Evolutionary conservation across 2,329 filamentous ascomycete species (phyloP), one percentile per base, ranked within the genome.

Genomic region (Colletotrichum sojae): DNA sequence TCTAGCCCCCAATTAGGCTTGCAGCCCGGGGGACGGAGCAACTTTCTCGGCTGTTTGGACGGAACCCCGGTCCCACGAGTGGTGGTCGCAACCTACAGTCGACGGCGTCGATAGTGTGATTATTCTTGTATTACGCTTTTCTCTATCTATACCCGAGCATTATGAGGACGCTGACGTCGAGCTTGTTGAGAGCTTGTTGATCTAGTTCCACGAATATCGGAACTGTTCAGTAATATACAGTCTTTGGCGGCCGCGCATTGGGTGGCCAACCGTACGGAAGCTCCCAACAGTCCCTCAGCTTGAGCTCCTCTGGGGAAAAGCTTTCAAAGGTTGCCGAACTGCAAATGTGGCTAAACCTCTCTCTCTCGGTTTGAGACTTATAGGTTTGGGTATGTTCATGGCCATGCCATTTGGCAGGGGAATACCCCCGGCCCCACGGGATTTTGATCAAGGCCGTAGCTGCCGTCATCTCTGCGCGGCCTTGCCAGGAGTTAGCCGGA

Each of bases 311-410:
- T 18, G 39, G 54, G 8, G 54, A 46, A 4, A 57, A 46, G 15
- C 0, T 6, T 18, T 9, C 12, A 2, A 45, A 27, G 20, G 15
- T 31, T n/a, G 27, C 20, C 2, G 54, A 46, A 45, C 39, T 16
- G n/a, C 54, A 57, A 46, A 57, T 31, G 39, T 56, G 36, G 36
- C 3, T 3, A 43, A 25, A 43, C 36, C 15, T 43, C 1, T n/a
- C 18, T 18, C 6, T n/a, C 10, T 0, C 8, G 18, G 1, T 5
- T 6, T n/a, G n/a, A n/a, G n/a, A n/a, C n/a, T n/a, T n/a, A 2
- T 16, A 8, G 1, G 2, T 1, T 8, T 16, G 1, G 9, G 20
- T 13, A 20, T 56, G 1, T 18, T 56, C 39, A 6, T 56, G 54
- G 6, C 36, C 8, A 27, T 18, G 27, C 39, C 54, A 45, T 27